Percentiles rank a stretch among this genome's conserved stretches.
Evolutionary conservation across 1,139 yeast species (phyloP).

Genomic region (Hemisphaericaspora xylanilytica): DNA sequence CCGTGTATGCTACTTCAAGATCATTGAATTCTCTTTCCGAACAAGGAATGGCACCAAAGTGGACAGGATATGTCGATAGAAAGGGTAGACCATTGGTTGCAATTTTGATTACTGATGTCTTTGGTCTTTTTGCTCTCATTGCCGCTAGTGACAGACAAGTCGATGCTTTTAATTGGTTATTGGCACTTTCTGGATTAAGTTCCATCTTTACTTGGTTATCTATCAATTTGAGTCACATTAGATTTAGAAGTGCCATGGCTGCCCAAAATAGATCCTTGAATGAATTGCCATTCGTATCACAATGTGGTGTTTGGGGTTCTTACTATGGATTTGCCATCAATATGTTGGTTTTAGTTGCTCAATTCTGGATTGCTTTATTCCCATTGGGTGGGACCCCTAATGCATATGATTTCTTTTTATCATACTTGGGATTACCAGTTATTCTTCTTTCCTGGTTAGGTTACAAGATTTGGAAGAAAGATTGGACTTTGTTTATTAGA

Average conservation of each 20-base stretch:
- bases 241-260: conserved; percentile 34
- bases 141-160: conserved; percentile 34
- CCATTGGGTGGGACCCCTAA: conserved; percentile 36
- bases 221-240: conserved; percentile 31
- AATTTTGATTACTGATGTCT: conserved; percentile 32
- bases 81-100: conserved; percentile 45
- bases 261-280: conserved; percentile 27
- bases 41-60: conserved; percentile 44
- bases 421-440: conserved; percentile 39
- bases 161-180: conserved; percentile 35
- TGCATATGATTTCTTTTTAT: conserved; percentile 34
- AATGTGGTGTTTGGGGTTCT: conserved; percentile 35
- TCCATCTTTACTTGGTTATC: conserved; percentile 38
- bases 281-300: conserved; percentile 32
- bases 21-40: conserved; percentile 41
- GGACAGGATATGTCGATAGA: conserved; percentile 39
- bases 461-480: conserved; percentile 36
- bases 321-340: conserved; percentile 27
- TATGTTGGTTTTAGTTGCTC: conserved; percentile 35
- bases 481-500: conserved; percentile 31
- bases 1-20: conserved; percentile 46
- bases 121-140: conserved; percentile 41
- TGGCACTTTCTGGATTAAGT: conserved; percentile 37
- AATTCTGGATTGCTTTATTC: conserved; percentile 43
- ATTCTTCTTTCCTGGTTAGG: conserved; percentile 35